phyloP scores from a whole-genome alignment of 1,284 basidiomycete genomes.

The Irpex sp. region DNA sequence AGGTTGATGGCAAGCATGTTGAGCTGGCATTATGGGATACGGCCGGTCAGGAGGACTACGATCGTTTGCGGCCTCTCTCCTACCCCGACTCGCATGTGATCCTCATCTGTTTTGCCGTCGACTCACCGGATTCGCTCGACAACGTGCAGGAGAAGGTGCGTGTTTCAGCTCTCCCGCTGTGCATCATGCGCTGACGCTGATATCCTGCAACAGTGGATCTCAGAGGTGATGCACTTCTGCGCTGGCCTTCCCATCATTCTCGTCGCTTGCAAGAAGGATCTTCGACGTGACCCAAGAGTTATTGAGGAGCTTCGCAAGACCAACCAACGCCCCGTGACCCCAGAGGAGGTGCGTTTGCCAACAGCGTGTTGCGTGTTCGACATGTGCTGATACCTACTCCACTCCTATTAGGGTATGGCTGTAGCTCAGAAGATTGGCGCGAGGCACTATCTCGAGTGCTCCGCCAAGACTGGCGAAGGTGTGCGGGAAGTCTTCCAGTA shows the following conservation, averaged over 20 bases:
- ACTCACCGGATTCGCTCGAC: slow-evolving; percentile 74
- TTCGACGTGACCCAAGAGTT: slow-evolving; percentile 50
- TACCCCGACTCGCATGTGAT: slow-evolving; percentile 80
- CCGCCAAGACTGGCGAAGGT: slow-evolving; percentile 68
- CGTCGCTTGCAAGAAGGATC: slow-evolving; percentile 77
- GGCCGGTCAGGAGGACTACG: slow-evolving; percentile 72
- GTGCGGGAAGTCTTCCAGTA: slow-evolving; percentile 78
- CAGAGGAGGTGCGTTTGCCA: slow-evolving; percentile 41
- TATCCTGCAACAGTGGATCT: slow-evolving; percentile 60
- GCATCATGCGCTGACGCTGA: slow-evolving; percentile 2
- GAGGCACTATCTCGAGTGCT: slow-evolving; percentile 73
- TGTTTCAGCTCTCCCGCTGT: slow-evolving; percentile 9
- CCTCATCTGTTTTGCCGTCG: slow-evolving; percentile 77
- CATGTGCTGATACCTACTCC: background rate
- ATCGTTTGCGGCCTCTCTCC: slow-evolving; percentile 70
- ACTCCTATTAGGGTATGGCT: slow-evolving; percentile 52
- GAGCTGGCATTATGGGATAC: slow-evolving; percentile 82
- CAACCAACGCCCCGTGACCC: slow-evolving; percentile 57
- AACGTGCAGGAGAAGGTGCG: slow-evolving; percentile 80
- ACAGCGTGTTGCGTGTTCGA: background rate
- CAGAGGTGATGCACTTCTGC: slow-evolving; percentile 80
- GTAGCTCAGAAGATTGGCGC: slow-evolving; percentile 76
- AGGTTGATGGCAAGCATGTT: slow-evolving; percentile 74
- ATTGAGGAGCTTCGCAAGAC: slow-evolving; percentile 61
- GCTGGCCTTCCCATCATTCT: slow-evolving; percentile 71